phyloP scores from a whole-genome alignment of 768 basidiomycete species.

The Dendrothele bispora region DNA sequence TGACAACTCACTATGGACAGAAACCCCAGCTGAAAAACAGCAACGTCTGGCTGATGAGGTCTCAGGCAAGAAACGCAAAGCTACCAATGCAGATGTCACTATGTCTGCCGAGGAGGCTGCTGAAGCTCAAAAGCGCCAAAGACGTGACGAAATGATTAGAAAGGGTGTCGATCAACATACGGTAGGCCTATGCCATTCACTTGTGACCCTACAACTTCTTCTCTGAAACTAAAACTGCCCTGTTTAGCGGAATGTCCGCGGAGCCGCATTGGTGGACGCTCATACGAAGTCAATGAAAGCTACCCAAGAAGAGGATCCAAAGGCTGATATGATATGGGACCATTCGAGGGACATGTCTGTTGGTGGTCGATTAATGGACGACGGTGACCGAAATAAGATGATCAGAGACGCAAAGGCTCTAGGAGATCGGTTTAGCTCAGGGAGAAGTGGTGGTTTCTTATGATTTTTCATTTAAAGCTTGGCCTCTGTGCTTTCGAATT shows the following conservation, averaged over 20 bases:
- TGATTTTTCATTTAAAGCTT: too few relatives aligned
- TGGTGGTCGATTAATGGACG: slow-evolving; percentile 88
- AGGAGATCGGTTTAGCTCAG: slow-evolving; percentile 80
- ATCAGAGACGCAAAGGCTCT: slow-evolving; percentile 81
- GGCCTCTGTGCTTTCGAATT: too few relatives aligned
- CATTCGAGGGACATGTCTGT: slow-evolving; percentile 87
- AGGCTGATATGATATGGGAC: slow-evolving; percentile 84
- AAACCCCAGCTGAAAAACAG: slow-evolving; percentile 91
- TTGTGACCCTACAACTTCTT: too few relatives aligned
- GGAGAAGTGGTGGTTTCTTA: slow-evolving; percentile 66
- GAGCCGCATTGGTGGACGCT: slow-evolving; percentile 53
- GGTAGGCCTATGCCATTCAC: too few relatives aligned
- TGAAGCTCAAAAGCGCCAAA: slow-evolving; percentile 53
- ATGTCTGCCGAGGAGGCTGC: slow-evolving; percentile 41
- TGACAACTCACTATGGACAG: slow-evolving; percentile 79
- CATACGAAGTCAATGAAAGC: slow-evolving; percentile 40
- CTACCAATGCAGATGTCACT: slow-evolving; percentile 44
- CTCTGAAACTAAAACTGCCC: too few relatives aligned
- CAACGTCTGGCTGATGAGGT: slow-evolving; percentile 94
- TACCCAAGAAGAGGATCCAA: slow-evolving; percentile 37
- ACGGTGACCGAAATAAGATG: slow-evolving; percentile 72
- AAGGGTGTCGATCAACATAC: slow-evolving; percentile 79
- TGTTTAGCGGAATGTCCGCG: slow-evolving; percentile 51
- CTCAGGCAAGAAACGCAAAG: slow-evolving; percentile 83
- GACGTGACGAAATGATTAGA: slow-evolving; percentile 68